Evolutionary conservation across 2,329 filamentous ascomycete genomes (phyloP).

Genomic region (Metarhizium humberi): DNA sequence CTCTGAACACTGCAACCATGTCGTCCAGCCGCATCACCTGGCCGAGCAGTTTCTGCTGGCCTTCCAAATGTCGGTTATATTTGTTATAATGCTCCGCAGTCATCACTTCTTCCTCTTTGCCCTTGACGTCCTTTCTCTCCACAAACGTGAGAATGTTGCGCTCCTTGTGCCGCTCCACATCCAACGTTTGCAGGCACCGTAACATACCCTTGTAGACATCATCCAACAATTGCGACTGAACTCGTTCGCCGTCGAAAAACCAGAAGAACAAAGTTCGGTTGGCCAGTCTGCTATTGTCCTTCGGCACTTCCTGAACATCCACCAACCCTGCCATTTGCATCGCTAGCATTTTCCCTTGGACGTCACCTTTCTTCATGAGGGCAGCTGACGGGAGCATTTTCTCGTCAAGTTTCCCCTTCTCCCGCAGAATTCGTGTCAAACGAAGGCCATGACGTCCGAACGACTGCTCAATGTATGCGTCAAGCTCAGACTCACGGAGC

Average conservation of each 20-base stretch:
- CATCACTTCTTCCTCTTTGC: constrained; percentile 73
- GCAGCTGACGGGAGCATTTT: constrained; percentile 74
- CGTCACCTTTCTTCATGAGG: constrained; percentile 75
- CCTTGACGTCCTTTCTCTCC: constrained; percentile 76
- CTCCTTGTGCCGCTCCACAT: constrained; percentile 63
- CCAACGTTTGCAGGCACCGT: constrained; percentile 70
- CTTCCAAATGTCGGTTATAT: constrained; percentile 47
- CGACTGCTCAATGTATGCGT: constrained; percentile 68
- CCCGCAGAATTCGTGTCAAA: constrained; percentile 73
- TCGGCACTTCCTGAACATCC: constrained; percentile 89
- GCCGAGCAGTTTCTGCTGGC: constrained; percentile 65
- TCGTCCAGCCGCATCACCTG: constrained; percentile 79
- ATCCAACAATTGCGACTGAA: constrained; percentile 61
- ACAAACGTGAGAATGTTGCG: constrained; percentile 70
- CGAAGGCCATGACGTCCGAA: constrained; percentile 72
- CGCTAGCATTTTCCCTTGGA: constrained; percentile 73
- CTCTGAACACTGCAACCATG: constrained; percentile 71
- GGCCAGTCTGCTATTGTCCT: constrained; percentile 72
- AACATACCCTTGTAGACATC: constrained; percentile 87
- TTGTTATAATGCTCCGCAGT: constrained; percentile 62
- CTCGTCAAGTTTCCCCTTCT: constrained; percentile 91
- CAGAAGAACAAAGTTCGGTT: constrained; percentile 84
- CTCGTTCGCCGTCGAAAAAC: constrained; percentile 75
- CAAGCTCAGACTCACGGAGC: constrained; percentile 69
- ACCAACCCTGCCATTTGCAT: constrained; percentile 83